A percentile compares a stretch with the other conserved stretches of the same genome.
These are phyloP conservation scores for Aurantiochytrium sp. DNA, from an alignment of 108 stramenopile genomes.

Conservation along the genomic window DNA sequence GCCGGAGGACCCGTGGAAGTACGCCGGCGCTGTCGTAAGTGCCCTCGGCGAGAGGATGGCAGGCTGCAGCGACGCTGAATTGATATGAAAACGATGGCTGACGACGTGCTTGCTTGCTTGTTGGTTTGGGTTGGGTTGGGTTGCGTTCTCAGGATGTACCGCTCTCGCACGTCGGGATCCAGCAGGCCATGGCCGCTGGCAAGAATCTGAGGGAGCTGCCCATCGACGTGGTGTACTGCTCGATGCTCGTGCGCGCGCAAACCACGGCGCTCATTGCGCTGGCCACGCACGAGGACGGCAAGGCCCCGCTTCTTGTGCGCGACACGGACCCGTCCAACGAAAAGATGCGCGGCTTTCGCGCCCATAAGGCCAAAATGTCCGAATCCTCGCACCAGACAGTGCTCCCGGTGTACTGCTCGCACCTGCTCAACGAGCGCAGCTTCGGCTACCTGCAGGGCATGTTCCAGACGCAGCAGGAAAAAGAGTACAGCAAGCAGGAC, in stretches of 20 bases:
- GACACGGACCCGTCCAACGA: not conserved
- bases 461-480: not conserved
- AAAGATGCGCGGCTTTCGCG: not conserved
- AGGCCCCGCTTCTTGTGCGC: slow-evolving; percentile 9
- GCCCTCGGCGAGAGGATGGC: not conserved
- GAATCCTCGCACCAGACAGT: slow-evolving; percentile 18
- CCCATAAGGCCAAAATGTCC: not conserved
- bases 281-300: slow-evolving; percentile 20
- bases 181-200: slow-evolving; percentile 13
- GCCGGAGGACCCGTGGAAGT: slow-evolving; percentile 26
- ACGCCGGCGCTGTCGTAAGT: slow-evolving; percentile 18
- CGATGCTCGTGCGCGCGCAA: slow-evolving; percentile 17
- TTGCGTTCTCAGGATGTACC: not conserved
- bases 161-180: not conserved
- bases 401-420: slow-evolving; percentile 17
- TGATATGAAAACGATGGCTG: too few species aligned
- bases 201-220: not conserved
- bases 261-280: slow-evolving; percentile 18
- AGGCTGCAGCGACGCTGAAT: too few species aligned
- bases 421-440: not conserved
- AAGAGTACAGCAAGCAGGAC: not conserved
- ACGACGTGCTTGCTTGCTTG: too few species aligned
- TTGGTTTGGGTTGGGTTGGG: too few species aligned
- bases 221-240: slow-evolving; percentile 18
- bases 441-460: slow-evolving; percentile 26